These are phyloP conservation scores for Vaccinium myrtillus DNA, from an alignment of 148 eudicot genomes.

Conservation along the genomic window DNA sequence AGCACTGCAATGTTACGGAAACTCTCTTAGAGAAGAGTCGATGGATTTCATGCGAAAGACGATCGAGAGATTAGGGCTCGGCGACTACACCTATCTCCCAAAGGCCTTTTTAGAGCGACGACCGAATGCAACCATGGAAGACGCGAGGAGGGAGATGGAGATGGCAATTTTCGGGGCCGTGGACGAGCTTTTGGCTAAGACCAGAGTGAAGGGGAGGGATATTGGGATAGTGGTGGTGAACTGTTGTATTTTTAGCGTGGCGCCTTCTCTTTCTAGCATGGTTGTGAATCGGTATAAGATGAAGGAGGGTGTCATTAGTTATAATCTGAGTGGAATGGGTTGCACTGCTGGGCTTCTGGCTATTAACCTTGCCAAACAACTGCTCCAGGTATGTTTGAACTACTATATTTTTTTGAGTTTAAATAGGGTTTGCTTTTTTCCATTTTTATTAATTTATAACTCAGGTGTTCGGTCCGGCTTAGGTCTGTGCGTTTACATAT, in stretches of 20 bases:
- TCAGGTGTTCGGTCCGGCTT: too few species aligned
- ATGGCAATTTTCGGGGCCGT: slow-evolving; percentile 29
- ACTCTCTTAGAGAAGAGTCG: neutral
- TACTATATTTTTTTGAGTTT: neutral
- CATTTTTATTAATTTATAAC: too few species aligned
- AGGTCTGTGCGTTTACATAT: too few species aligned
- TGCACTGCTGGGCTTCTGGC: slow-evolving; percentile 31
- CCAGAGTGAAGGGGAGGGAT: slow-evolving; percentile 18
- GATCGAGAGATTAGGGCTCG: slow-evolving; percentile 19
- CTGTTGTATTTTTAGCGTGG: slow-evolving; percentile 13
- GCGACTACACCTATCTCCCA: slow-evolving; percentile 27
- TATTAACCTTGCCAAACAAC: slow-evolving; percentile 20
- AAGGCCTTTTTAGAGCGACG: neutral
- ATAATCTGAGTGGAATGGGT: slow-evolving; percentile 32
- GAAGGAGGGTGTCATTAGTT: slow-evolving; percentile 20
- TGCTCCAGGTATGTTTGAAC: slow-evolving; percentile 27
- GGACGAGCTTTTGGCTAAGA: slow-evolving; percentile 26
- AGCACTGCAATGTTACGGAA: neutral
- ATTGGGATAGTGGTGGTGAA: slow-evolving; percentile 30
- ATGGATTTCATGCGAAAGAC: slow-evolving; percentile 12
- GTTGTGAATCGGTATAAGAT: slow-evolving; percentile 25
- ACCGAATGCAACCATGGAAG: slow-evolving; percentile 1
- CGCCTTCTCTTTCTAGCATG: slow-evolving; percentile 26
- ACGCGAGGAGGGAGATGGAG: slow-evolving; percentile 23
- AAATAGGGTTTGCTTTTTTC: neutral